These are phyloP conservation scores for Mucor mucedo DNA, from an alignment of 371 early-diverging fungal genomes.

Conservation along the genomic window DNA sequence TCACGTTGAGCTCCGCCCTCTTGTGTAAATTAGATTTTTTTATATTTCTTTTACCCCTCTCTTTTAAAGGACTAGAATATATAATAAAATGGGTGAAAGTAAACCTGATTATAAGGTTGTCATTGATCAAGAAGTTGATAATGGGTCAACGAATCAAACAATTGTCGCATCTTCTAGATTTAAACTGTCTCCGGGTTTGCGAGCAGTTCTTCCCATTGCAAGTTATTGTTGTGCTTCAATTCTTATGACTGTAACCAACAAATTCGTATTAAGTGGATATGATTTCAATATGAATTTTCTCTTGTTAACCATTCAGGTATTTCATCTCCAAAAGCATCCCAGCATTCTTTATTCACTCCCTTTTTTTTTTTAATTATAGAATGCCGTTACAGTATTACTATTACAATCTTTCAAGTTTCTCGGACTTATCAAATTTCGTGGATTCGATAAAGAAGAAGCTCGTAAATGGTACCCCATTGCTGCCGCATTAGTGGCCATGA, in stretches of 20 bases:
- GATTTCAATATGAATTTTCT: constrained; percentile 91
- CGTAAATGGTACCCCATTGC: constrained; percentile 91
- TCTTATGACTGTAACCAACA: constrained; percentile 95
- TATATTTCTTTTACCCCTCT: neutral
- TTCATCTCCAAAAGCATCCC: neutral
- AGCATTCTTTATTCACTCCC: neutral
- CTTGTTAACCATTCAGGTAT: constrained; percentile 86
- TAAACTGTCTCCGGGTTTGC: constrained; percentile 47
- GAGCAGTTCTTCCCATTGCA: constrained; percentile 71
- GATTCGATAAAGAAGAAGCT: constrained; percentile 70
- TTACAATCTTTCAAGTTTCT: constrained; percentile 62
- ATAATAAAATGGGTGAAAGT: constrained; percentile 16
- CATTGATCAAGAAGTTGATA: constrained; percentile 31
- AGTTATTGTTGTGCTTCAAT: constrained; percentile 90
- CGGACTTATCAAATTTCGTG: constrained; percentile 71
- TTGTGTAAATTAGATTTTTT: constrained; percentile 2
- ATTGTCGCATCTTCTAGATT: constrained; percentile 44
- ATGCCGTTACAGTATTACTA: constrained; percentile 44
- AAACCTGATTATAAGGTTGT: constrained; percentile 31
- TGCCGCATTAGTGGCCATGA: constrained; percentile 89
- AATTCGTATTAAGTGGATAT: constrained; percentile 84
- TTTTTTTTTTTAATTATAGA: constrained; percentile 28
- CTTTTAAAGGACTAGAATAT: neutral
- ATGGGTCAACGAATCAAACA: constrained; percentile 17
- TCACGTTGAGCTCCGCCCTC: constrained; percentile 1